These are phyloP conservation scores for Mitragyna speciosa DNA, from an alignment of 257 asterid species.

Conservation along the genomic window DNA sequence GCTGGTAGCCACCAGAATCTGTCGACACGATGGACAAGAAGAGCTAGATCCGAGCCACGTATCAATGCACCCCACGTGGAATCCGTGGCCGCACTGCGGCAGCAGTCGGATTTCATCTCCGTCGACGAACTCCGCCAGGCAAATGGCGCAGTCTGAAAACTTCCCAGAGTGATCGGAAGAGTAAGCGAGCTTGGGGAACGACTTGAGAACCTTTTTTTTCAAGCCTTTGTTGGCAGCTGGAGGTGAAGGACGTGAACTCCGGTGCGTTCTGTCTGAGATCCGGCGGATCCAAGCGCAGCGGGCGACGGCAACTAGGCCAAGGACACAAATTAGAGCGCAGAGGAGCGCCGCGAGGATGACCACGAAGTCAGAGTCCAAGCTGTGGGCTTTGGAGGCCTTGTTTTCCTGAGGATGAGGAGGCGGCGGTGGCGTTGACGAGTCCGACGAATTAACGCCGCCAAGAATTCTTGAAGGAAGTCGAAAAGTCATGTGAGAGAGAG, in stretches of 20 bases:
- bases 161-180: not conserved
- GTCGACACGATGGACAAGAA: constrained; percentile 36
- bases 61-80: constrained; percentile 32
- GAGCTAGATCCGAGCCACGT: constrained; percentile 36
- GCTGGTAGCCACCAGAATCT: constrained; percentile 14
- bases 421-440: not conserved
- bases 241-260: constrained; percentile 6
- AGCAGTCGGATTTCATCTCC: not conserved
- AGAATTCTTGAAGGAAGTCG: constrained; percentile 8
- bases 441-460: constrained; percentile 22
- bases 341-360: constrained; percentile 31
- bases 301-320: constrained; percentile 28
- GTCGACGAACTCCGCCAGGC: constrained; percentile 23
- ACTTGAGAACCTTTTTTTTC: constrained; percentile 28
- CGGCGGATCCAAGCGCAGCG: constrained; percentile 35
- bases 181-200: constrained; percentile 27
- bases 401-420: not conserved
- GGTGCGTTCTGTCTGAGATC: not conserved
- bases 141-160: constrained; percentile 34
- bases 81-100: constrained; percentile 38
- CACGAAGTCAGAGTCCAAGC: constrained; percentile 22
- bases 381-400: not conserved
- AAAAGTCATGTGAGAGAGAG: constrained; percentile 16
- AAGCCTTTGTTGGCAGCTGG: constrained; percentile 19
- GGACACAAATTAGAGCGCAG: constrained; percentile 33